Conservation (phyloP, 768 basidiomycete genomes). For the Termitomyces sp. region DNA sequence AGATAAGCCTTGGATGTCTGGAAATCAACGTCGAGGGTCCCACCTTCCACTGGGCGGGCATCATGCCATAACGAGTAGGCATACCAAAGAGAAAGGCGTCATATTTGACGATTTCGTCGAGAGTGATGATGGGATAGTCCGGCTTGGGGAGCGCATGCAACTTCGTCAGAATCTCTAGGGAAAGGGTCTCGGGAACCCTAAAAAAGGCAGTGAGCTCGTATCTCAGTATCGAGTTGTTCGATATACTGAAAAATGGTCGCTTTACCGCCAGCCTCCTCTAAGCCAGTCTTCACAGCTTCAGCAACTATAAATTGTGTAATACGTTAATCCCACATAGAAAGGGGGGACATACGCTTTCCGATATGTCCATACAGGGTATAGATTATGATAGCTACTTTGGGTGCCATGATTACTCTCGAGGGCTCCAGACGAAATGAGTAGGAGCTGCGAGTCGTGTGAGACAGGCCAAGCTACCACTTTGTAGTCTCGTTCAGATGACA, state of each 20-base stretch:
- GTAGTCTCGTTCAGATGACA: background rate
- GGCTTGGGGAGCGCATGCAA: constrained; percentile 73
- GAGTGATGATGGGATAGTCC: constrained; percentile 61
- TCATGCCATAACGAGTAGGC: constrained; percentile 76
- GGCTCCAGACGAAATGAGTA: too few species aligned
- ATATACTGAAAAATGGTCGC: constrained; percentile 44
- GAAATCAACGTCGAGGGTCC: background rate
- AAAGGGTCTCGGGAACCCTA: constrained; percentile 77
- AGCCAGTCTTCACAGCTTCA: constrained; percentile 41
- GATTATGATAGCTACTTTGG: constrained; percentile 65
- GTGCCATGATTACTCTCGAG: constrained; percentile 24
- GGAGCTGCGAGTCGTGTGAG: background rate
- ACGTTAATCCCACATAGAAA: background rate
- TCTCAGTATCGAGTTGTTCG: background rate
- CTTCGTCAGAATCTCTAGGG: constrained; percentile 55
- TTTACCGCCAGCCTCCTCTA: constrained; percentile 42
- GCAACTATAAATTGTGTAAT: constrained; percentile 44
- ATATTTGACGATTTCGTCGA: constrained; percentile 45
- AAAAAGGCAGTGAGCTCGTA: background rate
- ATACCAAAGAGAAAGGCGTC: constrained; percentile 78
- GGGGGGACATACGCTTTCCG: constrained; percentile 46
- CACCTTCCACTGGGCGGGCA: constrained; percentile 81
- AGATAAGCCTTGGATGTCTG: background rate
- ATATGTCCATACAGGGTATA: constrained; percentile 77
- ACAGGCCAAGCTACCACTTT: background rate